Evolutionary conservation across 106 monocot species (phyloP).

Genomic region (Agapanthus africanus): DNA sequence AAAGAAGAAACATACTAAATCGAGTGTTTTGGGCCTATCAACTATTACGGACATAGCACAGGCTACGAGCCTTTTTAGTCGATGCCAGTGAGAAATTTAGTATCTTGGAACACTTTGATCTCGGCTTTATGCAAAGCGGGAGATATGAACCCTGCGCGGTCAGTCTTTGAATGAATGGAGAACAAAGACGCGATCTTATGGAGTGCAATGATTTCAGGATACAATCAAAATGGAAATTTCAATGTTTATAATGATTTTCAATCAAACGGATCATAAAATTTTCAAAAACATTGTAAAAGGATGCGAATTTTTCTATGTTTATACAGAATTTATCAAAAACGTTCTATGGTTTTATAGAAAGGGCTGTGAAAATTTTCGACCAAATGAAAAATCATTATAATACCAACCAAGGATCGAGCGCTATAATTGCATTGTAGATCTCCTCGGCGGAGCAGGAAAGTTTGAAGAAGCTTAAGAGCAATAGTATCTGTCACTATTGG

Average conservation of each 20-base stretch:
- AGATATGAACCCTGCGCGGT: slow-evolving; percentile 16
- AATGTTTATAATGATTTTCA: no score
- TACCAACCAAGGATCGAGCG: slow-evolving; percentile 50
- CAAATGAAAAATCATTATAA: slow-evolving; percentile 25
- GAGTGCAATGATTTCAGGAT: slow-evolving; percentile 52
- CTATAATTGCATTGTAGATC: slow-evolving; percentile 73
- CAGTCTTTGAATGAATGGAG: slow-evolving; percentile 25
- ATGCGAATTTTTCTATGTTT: no score
- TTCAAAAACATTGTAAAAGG: no score
- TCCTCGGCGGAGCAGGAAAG: slow-evolving; percentile 53
- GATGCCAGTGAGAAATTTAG: slow-evolving; percentile 31
- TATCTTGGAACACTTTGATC: slow-evolving; percentile 35
- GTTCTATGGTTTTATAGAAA: no score
- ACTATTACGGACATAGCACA: slow-evolving; percentile 5
- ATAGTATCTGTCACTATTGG: no score
- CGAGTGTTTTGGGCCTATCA: no score
- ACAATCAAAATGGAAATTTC: slow-evolving; percentile 26
- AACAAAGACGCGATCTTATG: slow-evolving; percentile 32
- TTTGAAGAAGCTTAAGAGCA: no score
- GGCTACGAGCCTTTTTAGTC: slow-evolving; percentile 23
- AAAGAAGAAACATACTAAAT: no score
- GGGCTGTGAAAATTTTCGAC: slow-evolving; percentile 21
- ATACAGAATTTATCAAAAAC: no score
- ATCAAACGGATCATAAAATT: no score
- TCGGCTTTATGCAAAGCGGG: slow-evolving; percentile 23